Percentiles rank a stretch among this genome's conserved stretches.
Evolutionary conservation across 805 yeast species (phyloP).

Genomic region (Nadsonia fulvescens): DNA sequence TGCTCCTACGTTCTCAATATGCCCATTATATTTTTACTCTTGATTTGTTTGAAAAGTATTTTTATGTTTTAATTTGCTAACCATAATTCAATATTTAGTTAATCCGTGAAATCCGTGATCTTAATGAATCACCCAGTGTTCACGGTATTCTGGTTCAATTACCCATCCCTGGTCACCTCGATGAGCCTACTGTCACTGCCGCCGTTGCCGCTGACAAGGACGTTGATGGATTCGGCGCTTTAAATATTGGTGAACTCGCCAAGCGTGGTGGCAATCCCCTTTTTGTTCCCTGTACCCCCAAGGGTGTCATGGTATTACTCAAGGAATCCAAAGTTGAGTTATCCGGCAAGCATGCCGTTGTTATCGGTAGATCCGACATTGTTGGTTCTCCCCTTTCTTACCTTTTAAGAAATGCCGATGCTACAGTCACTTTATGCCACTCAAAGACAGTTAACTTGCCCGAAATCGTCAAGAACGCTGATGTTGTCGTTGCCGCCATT

Average conservation of each 20-base stretch:
- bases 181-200: conserved; percentile 64
- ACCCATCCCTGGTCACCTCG: conserved; percentile 69
- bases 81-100: conserved; percentile 9
- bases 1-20: not conserved
- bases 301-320: conserved; percentile 72
- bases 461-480: conserved; percentile 46
- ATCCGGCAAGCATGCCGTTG: conserved; percentile 71
- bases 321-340: conserved; percentile 45
- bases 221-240: conserved; percentile 86
- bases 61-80: not conserved
- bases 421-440: conserved; percentile 78
- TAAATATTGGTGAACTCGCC: conserved; percentile 78
- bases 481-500: conserved; percentile 84
- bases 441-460: conserved; percentile 52
- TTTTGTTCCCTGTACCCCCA: conserved; percentile 90
- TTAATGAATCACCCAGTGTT: conserved; percentile 58
- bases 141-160: conserved; percentile 83
- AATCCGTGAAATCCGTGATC: conserved; percentile 35
- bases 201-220: conserved; percentile 72
- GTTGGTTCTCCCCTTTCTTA: conserved; percentile 90
- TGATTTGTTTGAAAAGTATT: not conserved
- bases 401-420: conserved; percentile 58
- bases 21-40: not conserved
- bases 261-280: conserved; percentile 71
- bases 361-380: conserved; percentile 90